Evolutionary conservation across 768 basidiomycete genomes (phyloP).

Genomic region (Termitomyces sp.): DNA sequence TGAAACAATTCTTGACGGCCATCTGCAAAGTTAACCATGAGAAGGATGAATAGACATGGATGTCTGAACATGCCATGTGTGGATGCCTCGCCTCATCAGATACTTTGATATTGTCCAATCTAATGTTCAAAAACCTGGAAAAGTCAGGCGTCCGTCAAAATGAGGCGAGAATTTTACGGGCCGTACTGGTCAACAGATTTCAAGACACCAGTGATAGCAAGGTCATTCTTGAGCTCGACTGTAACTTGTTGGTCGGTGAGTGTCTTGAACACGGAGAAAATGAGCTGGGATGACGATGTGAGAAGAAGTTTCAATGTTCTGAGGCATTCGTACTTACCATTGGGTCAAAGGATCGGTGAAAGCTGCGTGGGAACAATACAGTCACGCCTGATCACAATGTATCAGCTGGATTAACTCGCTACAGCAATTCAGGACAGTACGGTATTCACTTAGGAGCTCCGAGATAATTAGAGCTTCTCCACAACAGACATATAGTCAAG

Average conservation of each 20-base stretch:
- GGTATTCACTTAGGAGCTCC: not conserved
- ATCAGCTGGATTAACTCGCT: too few species aligned
- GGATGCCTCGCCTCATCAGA: conserved; percentile 91
- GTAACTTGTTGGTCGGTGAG: conserved; percentile 96
- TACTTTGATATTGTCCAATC: conserved; percentile 90
- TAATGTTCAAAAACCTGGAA: conserved; percentile 87
- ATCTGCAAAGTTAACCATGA: conserved; percentile 47
- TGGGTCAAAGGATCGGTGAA: not conserved
- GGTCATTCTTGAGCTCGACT: conserved; percentile 97
- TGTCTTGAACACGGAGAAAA: conserved; percentile 98
- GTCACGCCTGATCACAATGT: not conserved
- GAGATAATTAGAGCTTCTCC: not conserved
- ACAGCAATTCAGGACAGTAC: too few species aligned
- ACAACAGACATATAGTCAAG: not conserved
- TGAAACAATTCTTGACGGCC: conserved; percentile 99
- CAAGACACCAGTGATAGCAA: conserved; percentile 90
- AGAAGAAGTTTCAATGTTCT: not conserved
- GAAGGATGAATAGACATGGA: not conserved
- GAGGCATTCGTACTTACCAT: conserved; percentile 4
- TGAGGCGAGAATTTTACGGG: not conserved
- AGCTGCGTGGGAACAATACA: not conserved
- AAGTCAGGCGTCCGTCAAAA: not conserved
- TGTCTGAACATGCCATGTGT: conserved; percentile 71
- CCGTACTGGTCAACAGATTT: conserved; percentile 97
- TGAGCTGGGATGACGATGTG: conserved; percentile 48